Base-by-base conservation (phyloP, 345 rosid species). In the Citrus mangshanensis region DNA sequence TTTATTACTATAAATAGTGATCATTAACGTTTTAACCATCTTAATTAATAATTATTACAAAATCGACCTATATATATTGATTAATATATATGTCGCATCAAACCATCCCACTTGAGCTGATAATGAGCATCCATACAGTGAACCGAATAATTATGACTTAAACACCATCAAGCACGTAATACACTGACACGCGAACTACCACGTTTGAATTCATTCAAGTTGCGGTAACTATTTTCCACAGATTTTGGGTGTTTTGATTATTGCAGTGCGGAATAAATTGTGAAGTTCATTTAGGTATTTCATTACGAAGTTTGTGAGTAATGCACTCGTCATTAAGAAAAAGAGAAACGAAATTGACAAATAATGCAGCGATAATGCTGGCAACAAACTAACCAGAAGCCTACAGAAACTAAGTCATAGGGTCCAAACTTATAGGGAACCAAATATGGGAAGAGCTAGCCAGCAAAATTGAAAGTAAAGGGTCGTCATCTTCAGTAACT, bases 111-210 rank as follows among this genome's bases (percentile, higher is more conserved):
- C 85, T 82, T 58, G 82, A 68, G 51, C 54, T 68, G 67, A 76
- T 75, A 80, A 84, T 81, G 69, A 69, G 51, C 72, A 72, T 70
- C 19, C 10, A 65, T 28, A 78, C 70, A 70, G 79, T 81, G 70
- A 51, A 78, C 66, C 51, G 80, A 81, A 80, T 72, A 59, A 78
- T 85, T 54, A 81, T 84, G 68, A 73, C 42, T n/a, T 63, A 75
- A 72, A 77, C 77, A 74, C 68, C 79, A 80, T 37, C 64, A 78
- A 75, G 76, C 82, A 76, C 79, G 62, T 72, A 49, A 58, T 70
- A 86, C 64, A 83, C 83, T 86, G 88, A 89, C 92, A 68, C 51
- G 3, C 51, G 84, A 89, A 75, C 90, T 61, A 86, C 90, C 89
- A 30, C 70, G 72, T 81, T 64, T 70, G 69, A 70, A 56, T 69